These are phyloP conservation scores for Aspergillus udagawae DNA, from an alignment of 2,329 filamentous ascomycete species.

Conservation along the genomic window DNA sequence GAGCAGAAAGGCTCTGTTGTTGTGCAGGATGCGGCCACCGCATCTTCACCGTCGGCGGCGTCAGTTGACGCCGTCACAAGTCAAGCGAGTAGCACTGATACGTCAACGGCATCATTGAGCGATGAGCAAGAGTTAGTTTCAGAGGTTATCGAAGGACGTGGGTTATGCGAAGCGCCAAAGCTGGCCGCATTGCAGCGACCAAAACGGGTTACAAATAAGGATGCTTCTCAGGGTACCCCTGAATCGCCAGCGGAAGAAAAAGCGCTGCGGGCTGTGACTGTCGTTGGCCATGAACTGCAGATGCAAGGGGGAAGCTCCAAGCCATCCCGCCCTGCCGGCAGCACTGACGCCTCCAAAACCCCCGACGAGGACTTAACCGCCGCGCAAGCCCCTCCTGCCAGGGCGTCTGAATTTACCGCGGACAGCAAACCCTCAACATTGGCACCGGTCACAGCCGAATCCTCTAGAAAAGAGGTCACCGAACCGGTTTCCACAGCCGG, in stretches of 20 bases:
- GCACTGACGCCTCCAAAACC: conserved; percentile 3
- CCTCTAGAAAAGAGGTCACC: conserved; percentile 12
- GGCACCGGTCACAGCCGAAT: neutral
- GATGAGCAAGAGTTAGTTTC: conserved; percentile 17
- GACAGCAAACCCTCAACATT: neutral
- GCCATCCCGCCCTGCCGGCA: conserved; percentile 8
- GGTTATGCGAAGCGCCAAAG: conserved; percentile 27
- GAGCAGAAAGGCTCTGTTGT: neutral
- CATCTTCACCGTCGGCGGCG: conserved; percentile 16
- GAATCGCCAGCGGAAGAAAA: conserved; percentile 18
- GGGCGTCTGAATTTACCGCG: conserved; percentile 3
- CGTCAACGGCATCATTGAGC: conserved; percentile 18
- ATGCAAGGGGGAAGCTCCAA: conserved; percentile 26
- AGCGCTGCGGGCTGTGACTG: conserved; percentile 10
- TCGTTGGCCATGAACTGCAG: conserved; percentile 16
- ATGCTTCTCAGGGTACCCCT: conserved; percentile 17
- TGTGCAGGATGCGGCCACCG: conserved; percentile 16
- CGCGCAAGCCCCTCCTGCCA: conserved; percentile 5
- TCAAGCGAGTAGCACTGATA: conserved; percentile 16
- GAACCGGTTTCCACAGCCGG: conserved; percentile 26
- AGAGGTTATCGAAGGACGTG: conserved; percentile 31
- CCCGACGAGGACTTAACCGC: conserved; percentile 6
- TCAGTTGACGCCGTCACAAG: conserved; percentile 17
- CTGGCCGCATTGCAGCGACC: conserved; percentile 26
- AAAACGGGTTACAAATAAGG: conserved; percentile 26